Conservation (phyloP, 2,329 filamentous ascomycete species). For the Xylariaceae sp. region DNA sequence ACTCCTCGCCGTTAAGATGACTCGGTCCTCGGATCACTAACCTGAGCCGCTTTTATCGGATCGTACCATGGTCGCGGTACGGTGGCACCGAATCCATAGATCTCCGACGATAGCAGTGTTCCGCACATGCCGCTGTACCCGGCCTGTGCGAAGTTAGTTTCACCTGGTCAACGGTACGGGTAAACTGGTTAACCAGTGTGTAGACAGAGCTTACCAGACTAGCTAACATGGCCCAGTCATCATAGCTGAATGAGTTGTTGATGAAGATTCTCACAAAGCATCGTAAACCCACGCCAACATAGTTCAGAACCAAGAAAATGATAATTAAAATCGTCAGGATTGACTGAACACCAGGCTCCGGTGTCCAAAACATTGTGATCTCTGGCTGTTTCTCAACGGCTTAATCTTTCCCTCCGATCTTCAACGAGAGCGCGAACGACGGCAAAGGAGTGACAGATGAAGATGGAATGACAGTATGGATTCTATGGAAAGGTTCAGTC, state of each 20-base stretch:
- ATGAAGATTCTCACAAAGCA: constrained; percentile 10
- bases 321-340: constrained; percentile 11
- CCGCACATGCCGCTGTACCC: too few species aligned
- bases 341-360: constrained; percentile 9
- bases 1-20: background rate
- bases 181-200: background rate
- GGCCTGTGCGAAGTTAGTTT: too few species aligned
- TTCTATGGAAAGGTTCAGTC: too few species aligned
- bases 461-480: too few species aligned
- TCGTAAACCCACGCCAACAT: constrained; percentile 10
- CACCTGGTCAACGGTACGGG: background rate
- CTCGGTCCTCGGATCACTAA: constrained; percentile 1
- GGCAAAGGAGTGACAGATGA: too few species aligned
- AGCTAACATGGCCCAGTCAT: constrained; percentile 14
- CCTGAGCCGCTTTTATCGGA: constrained; percentile 12
- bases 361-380: constrained; percentile 9
- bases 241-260: constrained; percentile 16
- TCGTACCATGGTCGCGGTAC: constrained; percentile 11
- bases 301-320: constrained; percentile 11
- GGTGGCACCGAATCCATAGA: constrained; percentile 12
- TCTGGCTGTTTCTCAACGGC: too few species aligned
- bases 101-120: constrained; percentile 6
- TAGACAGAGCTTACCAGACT: constrained; percentile 9
- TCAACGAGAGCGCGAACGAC: too few species aligned
- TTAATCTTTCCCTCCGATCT: too few species aligned